Conservation (phyloP, 1,284 basidiomycete species). For the Apiotrichum porosum region DNA sequence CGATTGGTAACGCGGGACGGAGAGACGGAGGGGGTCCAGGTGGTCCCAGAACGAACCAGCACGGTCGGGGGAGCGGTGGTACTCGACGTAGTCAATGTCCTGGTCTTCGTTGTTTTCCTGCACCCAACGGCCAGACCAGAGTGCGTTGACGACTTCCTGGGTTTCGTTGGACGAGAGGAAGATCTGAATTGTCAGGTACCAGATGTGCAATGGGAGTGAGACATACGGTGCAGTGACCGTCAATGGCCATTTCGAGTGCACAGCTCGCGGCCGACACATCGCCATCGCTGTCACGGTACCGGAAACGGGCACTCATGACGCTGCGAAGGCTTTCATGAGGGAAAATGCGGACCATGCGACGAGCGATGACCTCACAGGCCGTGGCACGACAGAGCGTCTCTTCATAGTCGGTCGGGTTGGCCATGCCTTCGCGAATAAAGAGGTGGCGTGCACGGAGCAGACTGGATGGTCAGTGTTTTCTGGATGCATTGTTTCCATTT, state of each 20-base stretch:
- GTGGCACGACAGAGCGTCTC: slow-evolving; percentile 77
- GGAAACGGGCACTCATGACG: slow-evolving; percentile 70
- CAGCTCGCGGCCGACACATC: slow-evolving; percentile 68
- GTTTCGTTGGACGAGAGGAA: slow-evolving; percentile 84
- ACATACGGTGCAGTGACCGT: slow-evolving; percentile 56
- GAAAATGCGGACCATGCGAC: slow-evolving; percentile 67
- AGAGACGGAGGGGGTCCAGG: slow-evolving; percentile 70
- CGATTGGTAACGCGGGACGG: slow-evolving; percentile 67
- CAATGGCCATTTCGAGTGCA: slow-evolving; percentile 76
- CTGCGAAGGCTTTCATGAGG: slow-evolving; percentile 60
- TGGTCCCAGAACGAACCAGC: slow-evolving; percentile 61
- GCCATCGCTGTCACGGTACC: slow-evolving; percentile 67
- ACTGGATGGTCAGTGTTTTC: slow-evolving; percentile 54
- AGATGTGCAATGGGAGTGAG: background rate
- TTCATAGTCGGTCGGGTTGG: slow-evolving; percentile 65
- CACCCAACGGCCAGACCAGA: slow-evolving; percentile 78
- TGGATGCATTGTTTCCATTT: background rate
- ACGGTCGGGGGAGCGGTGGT: slow-evolving; percentile 31
- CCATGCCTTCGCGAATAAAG: slow-evolving; percentile 57
- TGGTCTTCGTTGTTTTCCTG: slow-evolving; percentile 59
- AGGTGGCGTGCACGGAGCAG: slow-evolving; percentile 72
- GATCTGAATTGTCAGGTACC: slow-evolving; percentile 50
- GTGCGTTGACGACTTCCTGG: slow-evolving; percentile 58
- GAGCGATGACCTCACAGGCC: slow-evolving; percentile 83
- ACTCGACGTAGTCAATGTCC: slow-evolving; percentile 50